A percentile compares a stretch with the other conserved stretches of the same genome.
These are phyloP conservation scores for Zizania palustris DNA, from an alignment of 202 grass and related monocot species.

Conservation along the genomic window DNA sequence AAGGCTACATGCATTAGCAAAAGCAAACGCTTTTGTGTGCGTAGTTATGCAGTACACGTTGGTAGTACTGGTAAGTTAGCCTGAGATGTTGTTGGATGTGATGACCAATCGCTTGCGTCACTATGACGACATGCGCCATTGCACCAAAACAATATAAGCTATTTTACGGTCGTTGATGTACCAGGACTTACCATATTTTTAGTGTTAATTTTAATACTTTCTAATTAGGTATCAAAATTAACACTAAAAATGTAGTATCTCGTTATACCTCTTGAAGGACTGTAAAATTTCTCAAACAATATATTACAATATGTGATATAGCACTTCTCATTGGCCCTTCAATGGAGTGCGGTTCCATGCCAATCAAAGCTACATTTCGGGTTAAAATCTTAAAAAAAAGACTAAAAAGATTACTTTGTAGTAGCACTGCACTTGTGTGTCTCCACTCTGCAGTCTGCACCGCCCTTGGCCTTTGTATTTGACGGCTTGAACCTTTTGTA, in stretches of 20 bases:
- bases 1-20: constrained; percentile 52
- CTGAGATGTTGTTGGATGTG: not conserved
- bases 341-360: not conserved
- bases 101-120: constrained; percentile 42
- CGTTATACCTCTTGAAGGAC: too few species aligned
- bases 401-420: not conserved
- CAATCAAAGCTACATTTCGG: constrained; percentile 7
- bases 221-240: too few species aligned
- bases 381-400: constrained; percentile 20
- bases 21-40: constrained; percentile 42
- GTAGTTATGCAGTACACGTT: constrained; percentile 29
- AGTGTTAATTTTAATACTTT: too few species aligned
- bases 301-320: not conserved
- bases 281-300: too few species aligned
- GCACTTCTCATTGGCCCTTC: constrained; percentile 30
- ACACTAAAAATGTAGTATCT: too few species aligned
- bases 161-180: too few species aligned
- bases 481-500: constrained; percentile 24
- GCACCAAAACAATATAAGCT: too few species aligned
- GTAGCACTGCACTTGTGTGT: not conserved
- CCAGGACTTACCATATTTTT: too few species aligned
- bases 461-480: not conserved
- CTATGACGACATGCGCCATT: not conserved
- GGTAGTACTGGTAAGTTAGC: constrained; percentile 41
- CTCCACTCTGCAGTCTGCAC: not conserved